These are phyloP conservation scores for Leccinum subspadiceum DNA, from an alignment of 1,284 basidiomycete genomes.

Conservation along the genomic window DNA sequence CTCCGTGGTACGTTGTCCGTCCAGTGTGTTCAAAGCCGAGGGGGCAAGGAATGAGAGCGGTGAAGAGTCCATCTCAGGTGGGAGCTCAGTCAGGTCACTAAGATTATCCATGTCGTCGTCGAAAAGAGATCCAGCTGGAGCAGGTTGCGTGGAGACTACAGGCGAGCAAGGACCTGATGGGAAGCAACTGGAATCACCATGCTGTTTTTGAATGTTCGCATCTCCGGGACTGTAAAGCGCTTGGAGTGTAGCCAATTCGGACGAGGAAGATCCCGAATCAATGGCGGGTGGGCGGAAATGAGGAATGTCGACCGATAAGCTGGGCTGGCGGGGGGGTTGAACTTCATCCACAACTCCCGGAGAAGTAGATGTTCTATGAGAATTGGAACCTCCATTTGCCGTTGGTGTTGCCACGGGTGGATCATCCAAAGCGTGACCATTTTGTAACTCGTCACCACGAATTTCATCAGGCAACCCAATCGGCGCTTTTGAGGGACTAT, in stretches of 20 bases:
- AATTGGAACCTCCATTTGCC: neutral
- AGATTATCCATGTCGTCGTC: constrained; percentile 18
- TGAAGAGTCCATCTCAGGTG: constrained; percentile 22
- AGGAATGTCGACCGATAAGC: neutral
- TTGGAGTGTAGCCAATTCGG: neutral
- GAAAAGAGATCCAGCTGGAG: neutral
- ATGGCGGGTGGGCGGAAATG: neutral
- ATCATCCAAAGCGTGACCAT: neutral
- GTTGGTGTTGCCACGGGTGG: neutral
- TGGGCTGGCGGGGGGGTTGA: neutral
- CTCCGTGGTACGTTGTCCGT: neutral
- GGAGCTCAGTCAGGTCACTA: constrained; percentile 32
- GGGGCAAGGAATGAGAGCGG: neutral
- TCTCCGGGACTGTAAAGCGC: neutral
- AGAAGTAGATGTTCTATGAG: neutral
- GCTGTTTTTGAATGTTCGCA: neutral
- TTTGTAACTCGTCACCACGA: constrained; percentile 5
- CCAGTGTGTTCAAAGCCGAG: neutral
- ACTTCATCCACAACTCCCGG: neutral
- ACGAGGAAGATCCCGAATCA: constrained; percentile 1
- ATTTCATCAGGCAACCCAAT: constrained; percentile 14
- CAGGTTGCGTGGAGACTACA: neutral
- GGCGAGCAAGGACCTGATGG: constrained; percentile 1
- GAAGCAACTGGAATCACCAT: neutral
- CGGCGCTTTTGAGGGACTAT: constrained; percentile 15